A percentile compares a stretch with the other conserved stretches of the same genome.
phyloP scores from a whole-genome alignment of 225 moss, liverwort and hornwort species.

The Bryoerythrophyllum caledonicum region DNA sequence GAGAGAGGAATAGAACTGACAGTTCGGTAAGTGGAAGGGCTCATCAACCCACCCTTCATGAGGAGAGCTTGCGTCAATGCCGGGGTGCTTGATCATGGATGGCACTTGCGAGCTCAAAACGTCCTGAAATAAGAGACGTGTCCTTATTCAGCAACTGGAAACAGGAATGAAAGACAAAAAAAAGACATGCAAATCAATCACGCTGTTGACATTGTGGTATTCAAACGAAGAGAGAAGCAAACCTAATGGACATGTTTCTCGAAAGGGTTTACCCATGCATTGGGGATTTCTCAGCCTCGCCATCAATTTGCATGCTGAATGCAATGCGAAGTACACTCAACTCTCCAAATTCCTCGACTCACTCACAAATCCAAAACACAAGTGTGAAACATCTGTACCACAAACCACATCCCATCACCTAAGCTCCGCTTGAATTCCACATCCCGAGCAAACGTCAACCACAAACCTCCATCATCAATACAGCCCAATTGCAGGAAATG shows the following conservation, averaged over 20 bases:
- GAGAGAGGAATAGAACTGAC: conserved; percentile 11
- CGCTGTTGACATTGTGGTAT: not conserved
- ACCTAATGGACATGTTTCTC: not conserved
- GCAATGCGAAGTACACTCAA: not conserved
- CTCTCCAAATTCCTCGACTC: not conserved
- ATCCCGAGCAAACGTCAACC: not conserved
- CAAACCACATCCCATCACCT: not conserved
- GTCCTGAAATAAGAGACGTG: conserved; percentile 11
- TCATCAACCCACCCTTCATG: conserved; percentile 52
- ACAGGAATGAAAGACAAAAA: not conserved
- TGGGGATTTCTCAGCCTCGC: not conserved
- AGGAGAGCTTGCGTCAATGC: conserved; percentile 19
- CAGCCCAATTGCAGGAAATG: not conserved
- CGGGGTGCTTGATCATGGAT: conserved; percentile 16
- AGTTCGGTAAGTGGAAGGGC: conserved; percentile 14
- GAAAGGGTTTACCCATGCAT: not conserved
- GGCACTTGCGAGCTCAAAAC: not conserved
- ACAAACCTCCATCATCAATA: not conserved
- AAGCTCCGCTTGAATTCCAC: not conserved
- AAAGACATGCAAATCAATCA: not conserved
- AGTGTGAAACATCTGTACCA: not conserved
- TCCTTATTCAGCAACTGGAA: not conserved
- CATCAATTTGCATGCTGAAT: not conserved
- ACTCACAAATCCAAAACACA: not conserved
- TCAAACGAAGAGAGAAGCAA: not conserved